Evolutionary conservation across 169 alveolate genomes (phyloP), one percentile per base, ranked within the genome.

Genomic region (Babesia caballi): DNA sequence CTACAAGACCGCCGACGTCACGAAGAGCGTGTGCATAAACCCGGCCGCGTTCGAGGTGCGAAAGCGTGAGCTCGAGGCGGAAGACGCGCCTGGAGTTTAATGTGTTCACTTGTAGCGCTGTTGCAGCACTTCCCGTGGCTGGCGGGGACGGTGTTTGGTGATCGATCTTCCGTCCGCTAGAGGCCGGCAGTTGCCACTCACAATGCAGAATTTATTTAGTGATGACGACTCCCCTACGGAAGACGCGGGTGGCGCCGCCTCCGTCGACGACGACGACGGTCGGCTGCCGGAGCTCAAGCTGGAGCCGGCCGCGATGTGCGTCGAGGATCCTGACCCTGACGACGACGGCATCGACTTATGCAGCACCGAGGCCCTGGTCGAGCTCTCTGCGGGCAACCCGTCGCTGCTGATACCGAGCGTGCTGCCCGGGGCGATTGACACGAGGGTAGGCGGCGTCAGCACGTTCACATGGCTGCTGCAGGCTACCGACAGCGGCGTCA

Each of bases 1-100:
- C 15, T 96, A 94, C 81, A 96, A 95, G 76, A 93, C 97, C 5
- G 84, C 82, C 53, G 98, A 95, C 66, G 88, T 94, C 15, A 96
- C 99, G 27, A 95, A 95, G 68, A 85, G 92, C 40, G 90, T 94
- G 32, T 66, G 91, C 30, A 93, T 91, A 33, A 75, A 84, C 69
- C 96, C 96, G n/a, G 85, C 60, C 46, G 30, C 58, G 19, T 75
- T 69, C 25, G 76, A 41, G 54, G 21, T 72, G 65, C 32, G 66
- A 0, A 58, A 58, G 52, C 66, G 74, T 0, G 14, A 14, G 30
- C 27, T 61, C 12, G 51, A 60, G 19, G 40, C 27, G 0, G 82
- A 72, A 23, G 30, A 19, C 27, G 35, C 46, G 0, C 7, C 40
- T 41, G 40, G 52, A 23, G 53, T 41, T 36, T 59, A 59, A 59